Conservation (phyloP, 768 basidiomycete genomes). For the Filobasidium wieringae region DNA sequence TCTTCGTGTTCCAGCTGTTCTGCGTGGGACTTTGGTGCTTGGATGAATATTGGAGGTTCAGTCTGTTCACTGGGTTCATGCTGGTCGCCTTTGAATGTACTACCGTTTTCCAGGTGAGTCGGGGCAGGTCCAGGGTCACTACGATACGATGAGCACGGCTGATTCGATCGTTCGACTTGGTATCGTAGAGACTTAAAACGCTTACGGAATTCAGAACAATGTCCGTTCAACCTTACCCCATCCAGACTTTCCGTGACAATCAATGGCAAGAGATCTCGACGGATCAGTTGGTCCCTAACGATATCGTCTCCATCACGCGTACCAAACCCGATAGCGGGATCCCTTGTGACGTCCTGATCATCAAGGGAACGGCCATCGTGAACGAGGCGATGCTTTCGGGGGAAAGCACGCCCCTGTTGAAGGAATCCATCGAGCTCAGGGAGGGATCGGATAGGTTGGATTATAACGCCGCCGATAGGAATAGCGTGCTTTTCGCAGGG, state of each 20-base stretch:
- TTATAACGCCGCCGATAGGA: conserved; percentile 75
- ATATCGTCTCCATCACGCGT: conserved; percentile 61
- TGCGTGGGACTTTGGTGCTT: conserved; percentile 95
- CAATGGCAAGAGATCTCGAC: conserved; percentile 70
- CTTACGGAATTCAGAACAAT: conserved; percentile 93
- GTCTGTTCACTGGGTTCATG: conserved; percentile 96
- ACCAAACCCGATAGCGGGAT: conserved; percentile 65
- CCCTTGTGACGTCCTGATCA: conserved; percentile 84
- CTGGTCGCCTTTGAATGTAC: conserved; percentile 96
- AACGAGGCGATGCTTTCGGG: conserved; percentile 99
- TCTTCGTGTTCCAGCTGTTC: conserved; percentile 98
- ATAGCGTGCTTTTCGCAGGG: conserved; percentile 80
- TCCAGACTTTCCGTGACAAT: conserved; percentile 64
- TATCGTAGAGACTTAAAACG: conserved; percentile 71
- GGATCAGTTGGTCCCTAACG: conserved; percentile 80
- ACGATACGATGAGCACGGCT: too few species aligned
- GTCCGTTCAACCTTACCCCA: conserved; percentile 81
- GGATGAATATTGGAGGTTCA: conserved; percentile 98
- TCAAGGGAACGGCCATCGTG: conserved; percentile 86
- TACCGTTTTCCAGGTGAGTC: conserved; percentile 86
- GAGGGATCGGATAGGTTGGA: conserved; percentile 65
- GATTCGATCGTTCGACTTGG: not conserved
- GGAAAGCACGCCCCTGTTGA: conserved; percentile 90
- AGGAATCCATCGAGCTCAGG: conserved; percentile 82
- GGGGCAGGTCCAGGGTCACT: too few species aligned